These are phyloP conservation scores for Magnusiomyces suaveolens DNA, from an alignment of 1,139 yeast species.

Conservation along the genomic window DNA sequence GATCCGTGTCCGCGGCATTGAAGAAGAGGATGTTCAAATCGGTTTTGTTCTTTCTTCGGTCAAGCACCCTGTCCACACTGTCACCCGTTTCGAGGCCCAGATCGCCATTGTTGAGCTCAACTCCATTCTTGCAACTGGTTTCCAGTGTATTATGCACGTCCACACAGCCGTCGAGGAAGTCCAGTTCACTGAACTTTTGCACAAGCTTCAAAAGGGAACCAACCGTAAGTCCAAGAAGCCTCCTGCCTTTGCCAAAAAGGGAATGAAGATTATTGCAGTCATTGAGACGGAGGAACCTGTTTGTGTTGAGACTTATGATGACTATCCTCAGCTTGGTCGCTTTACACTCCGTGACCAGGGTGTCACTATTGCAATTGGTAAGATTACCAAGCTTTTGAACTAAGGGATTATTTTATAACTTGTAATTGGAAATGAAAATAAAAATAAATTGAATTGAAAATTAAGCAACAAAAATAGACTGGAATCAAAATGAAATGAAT, in stretches of 20 bases:
- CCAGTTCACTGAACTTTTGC: conserved; percentile 67
- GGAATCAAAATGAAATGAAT: too few relatives aligned
- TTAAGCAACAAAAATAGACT: too few relatives aligned
- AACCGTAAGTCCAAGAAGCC: conserved; percentile 93
- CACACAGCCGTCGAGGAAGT: conserved; percentile 98
- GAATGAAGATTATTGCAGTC: conserved; percentile 94
- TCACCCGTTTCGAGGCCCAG: conserved; percentile 87
- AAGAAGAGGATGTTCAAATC: conserved; percentile 87
- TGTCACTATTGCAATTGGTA: conserved; percentile 95
- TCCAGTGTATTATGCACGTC: conserved; percentile 95
- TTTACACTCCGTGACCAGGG: conserved; percentile 98
- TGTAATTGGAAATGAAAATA: too few relatives aligned
- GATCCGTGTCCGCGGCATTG: conserved; percentile 85
- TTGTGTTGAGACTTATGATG: conserved; percentile 86
- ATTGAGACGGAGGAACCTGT: conserved; percentile 78
- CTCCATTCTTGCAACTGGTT: conserved; percentile 89
- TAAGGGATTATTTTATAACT: too few relatives aligned
- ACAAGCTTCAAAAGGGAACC: conserved; percentile 92
- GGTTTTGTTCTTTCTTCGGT: conserved; percentile 88
- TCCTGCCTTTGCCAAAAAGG: conserved; percentile 97
- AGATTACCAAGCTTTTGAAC: conserved; percentile 45
- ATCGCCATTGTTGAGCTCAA: conserved; percentile 93
- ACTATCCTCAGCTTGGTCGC: conserved; percentile 93
- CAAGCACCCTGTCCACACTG: conserved; percentile 82
- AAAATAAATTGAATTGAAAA: too few relatives aligned